Evolutionary conservation across 2,329 filamentous ascomycete genomes (phyloP).

Genomic region (Akanthomyces lecanii): DNA sequence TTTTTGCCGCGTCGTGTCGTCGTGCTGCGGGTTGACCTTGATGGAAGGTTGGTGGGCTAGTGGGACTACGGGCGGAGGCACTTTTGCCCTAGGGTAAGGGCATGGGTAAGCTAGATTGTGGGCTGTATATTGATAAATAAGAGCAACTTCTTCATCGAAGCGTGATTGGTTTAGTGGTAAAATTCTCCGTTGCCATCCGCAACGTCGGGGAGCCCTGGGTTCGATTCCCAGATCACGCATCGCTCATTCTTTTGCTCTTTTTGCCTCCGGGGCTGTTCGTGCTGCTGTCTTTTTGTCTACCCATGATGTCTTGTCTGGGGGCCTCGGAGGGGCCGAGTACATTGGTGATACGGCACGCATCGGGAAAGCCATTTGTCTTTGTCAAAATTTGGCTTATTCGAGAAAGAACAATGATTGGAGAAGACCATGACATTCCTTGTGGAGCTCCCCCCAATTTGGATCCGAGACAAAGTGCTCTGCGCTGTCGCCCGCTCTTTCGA

Average conservation of each 20-base stretch:
- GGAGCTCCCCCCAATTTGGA: constrained; percentile 19
- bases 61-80: background rate
- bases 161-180: constrained; percentile 24
- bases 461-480: constrained; percentile 16
- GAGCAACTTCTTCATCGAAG: background rate
- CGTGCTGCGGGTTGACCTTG: background rate
- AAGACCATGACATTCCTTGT: constrained; percentile 12
- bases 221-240: constrained; percentile 23
- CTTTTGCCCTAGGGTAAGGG: background rate
- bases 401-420: constrained; percentile 16
- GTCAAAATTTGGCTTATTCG: background rate
- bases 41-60: background rate
- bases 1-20: background rate
- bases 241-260: constrained; percentile 9
- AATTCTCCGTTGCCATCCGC: constrained; percentile 23
- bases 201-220: constrained; percentile 23
- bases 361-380: background rate
- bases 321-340: background rate
- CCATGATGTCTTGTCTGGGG: background rate
- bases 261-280: background rate
- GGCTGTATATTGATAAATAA: background rate
- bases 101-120: background rate
- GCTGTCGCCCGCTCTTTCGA: constrained; percentile 20
- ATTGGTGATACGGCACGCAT: background rate
- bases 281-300: too few relatives aligned